These are phyloP conservation scores for Phytopythium oedochilum DNA, from an alignment of 352 stramenopile species.

Conservation along the genomic window DNA sequence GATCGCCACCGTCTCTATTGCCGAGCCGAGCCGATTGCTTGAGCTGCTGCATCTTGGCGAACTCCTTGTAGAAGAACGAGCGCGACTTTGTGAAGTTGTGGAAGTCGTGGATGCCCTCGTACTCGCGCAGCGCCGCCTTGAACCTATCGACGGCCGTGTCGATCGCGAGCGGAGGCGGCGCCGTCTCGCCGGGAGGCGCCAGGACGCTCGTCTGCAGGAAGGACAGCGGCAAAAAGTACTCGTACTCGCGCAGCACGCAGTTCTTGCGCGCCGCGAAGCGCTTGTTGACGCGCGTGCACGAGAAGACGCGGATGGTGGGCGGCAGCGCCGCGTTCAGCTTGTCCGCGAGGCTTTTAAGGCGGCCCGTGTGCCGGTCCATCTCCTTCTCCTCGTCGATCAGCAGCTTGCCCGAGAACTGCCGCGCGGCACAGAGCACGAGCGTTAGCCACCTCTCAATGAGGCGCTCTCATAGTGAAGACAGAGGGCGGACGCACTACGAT, in stretches of 20 bases:
- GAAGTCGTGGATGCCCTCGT: constrained; percentile 88
- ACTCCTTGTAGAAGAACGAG: constrained; percentile 70
- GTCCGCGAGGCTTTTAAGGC: constrained; percentile 52
- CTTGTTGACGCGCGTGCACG: constrained; percentile 85
- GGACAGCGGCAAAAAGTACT: constrained; percentile 88
- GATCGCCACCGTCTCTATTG: too few relatives aligned
- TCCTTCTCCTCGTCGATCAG: constrained; percentile 73
- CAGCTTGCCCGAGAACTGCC: constrained; percentile 84
- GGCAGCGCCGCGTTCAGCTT: constrained; percentile 79
- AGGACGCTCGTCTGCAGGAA: constrained; percentile 55
- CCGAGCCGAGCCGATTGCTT: constrained; percentile 10
- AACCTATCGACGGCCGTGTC: constrained; percentile 42
- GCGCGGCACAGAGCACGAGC: background rate
- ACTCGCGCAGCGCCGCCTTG: constrained; percentile 43
- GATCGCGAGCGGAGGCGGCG: constrained; percentile 23
- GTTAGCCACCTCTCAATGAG: background rate
- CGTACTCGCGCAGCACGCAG: constrained; percentile 86
- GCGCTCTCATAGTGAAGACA: background rate
- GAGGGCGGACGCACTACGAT: constrained; percentile 65
- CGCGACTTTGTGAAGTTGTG: constrained; percentile 90
- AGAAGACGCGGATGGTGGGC: constrained; percentile 82
- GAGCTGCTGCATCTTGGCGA: constrained; percentile 32
- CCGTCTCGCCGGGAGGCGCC: constrained; percentile 1
- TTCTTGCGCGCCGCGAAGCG: constrained; percentile 86
- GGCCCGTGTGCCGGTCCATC: constrained; percentile 49